phyloP scores from a whole-genome alignment of 352 stramenopile genomes.

The Globisporangium apiculatum region DNA sequence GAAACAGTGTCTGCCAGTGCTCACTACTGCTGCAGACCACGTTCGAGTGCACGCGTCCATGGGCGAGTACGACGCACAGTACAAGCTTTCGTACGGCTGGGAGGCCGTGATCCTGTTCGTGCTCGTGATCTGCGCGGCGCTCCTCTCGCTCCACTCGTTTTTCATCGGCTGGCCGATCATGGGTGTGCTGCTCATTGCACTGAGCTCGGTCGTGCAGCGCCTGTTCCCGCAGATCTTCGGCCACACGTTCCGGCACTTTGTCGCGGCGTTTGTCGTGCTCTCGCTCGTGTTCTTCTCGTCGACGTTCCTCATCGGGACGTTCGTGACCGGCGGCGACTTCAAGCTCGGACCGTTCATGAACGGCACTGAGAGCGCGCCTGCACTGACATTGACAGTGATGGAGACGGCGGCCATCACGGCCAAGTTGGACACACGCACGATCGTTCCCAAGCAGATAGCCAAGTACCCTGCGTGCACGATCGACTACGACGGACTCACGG shows the following conservation, averaged over 20 bases:
- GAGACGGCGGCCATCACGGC: too few species aligned
- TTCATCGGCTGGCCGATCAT: slow-evolving; percentile 74
- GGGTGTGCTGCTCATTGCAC: slow-evolving; percentile 48
- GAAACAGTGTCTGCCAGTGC: too few species aligned
- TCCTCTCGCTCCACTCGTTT: slow-evolving; percentile 55
- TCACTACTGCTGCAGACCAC: too few species aligned
- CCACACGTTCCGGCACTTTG: slow-evolving; percentile 60
- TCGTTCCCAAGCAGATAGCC: too few species aligned
- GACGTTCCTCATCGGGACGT: slow-evolving; percentile 66
- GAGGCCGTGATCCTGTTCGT: slow-evolving; percentile 42
- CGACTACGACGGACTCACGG: slow-evolving; percentile 41
- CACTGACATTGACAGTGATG: too few species aligned
- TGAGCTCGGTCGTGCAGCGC: slow-evolving; percentile 59
- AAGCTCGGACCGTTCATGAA: slow-evolving; percentile 40
- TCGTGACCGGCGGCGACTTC: slow-evolving; percentile 49
- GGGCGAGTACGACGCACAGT: too few species aligned
- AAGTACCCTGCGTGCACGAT: slow-evolving; percentile 72
- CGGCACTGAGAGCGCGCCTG: slow-evolving; percentile 22
- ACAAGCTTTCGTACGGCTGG: background rate
- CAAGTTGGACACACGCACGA: too few species aligned
- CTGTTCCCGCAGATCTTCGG: slow-evolving; percentile 76
- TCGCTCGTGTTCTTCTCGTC: slow-evolving; percentile 81
- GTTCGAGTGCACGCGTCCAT: too few species aligned
- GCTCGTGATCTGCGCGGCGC: slow-evolving; percentile 38
- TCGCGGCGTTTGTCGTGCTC: slow-evolving; percentile 61